Base-by-base conservation (phyloP, 371 early-diverging fungal species). In the Conidiobolus incongruus region DNA sequence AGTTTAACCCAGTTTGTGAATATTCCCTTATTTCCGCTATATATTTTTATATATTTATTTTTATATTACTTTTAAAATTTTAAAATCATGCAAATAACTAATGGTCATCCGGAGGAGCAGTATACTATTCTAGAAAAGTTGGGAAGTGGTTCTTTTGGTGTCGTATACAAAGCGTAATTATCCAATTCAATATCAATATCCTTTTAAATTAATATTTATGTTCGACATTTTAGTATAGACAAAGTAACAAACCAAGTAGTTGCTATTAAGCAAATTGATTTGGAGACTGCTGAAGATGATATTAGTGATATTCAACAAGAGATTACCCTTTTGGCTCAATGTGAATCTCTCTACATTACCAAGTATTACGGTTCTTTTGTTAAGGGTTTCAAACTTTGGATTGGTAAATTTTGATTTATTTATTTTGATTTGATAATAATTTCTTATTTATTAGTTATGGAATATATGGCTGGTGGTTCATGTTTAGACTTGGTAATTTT, bases 241-340 rank as follows among this genome's bases (percentile, higher is more conserved):
- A 76, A 72, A 52, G 65, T 66, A 37, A 71, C 79, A 21, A 77
- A 79, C 40, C 68, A 66, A 47, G 68, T 75, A 13, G 90, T 90
- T 10, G 91, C 91, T 15, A 80, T 91, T 54, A 91, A 91, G 58
- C 74, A 84, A 40, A 87, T 89, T 55, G 86, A 88, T 52, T 62
- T 90, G 28, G 90, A 88, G 50, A 77, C 82, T 46, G 84, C 90
- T 23, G 95, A 94, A 51, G 94, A 94, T 51, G 93, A 96, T 51
- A 92, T 94, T 48, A 91, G 88, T 49, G 97, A 93, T 61, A 91
- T 96, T 52, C 91, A 88, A 52, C 85, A 87, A 56, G 97, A 96
- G 57, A 96, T 94, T 50, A 77, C 75, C 31, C 78, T 96, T 42
- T 61, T 96, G 24, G 83, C 90, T 17, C 92, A 91, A 51, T 69